Conservation (phyloP, 768 basidiomycete species). For the Leccinum subgranulosum region DNA sequence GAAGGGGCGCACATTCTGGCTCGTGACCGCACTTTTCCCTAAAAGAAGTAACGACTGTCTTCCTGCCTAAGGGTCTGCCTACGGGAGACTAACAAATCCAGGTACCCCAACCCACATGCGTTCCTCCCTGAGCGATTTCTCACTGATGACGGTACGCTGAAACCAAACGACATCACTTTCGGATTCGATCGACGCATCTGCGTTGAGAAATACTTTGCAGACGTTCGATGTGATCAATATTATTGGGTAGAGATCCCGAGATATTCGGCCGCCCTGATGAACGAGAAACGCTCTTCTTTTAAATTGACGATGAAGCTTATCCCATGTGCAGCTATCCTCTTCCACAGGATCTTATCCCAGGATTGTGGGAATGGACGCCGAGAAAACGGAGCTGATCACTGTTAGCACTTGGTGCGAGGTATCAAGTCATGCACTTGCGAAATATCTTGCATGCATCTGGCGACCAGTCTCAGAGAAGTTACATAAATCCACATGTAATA, state of each 20-base stretch:
- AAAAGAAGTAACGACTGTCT: no score
- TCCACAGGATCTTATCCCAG: slow-evolving; percentile 2
- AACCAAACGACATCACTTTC: slow-evolving; percentile 9
- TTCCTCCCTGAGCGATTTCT: not conserved
- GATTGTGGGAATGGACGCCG: not conserved
- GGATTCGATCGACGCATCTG: slow-evolving; percentile 24
- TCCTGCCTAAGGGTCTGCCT: no score
- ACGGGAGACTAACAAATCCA: not conserved
- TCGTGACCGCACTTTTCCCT: no score
- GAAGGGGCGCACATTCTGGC: no score
- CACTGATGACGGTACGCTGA: not conserved
- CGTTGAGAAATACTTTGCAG: slow-evolving; percentile 12
- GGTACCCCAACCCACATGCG: not conserved
- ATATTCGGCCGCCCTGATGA: not conserved
- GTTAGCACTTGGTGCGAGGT: not conserved
- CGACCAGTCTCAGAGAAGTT: not conserved
- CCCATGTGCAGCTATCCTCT: not conserved
- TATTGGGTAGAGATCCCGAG: not conserved
- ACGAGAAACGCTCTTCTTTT: not conserved
- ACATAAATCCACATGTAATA: not conserved
- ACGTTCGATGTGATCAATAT: not conserved
- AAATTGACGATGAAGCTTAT: not conserved
- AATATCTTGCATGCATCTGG: not conserved
- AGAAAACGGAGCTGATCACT: not conserved
- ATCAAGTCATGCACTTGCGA: not conserved